Evolutionary conservation across 257 asterid species (phyloP).

Genomic region (Solanum tarapatanum): DNA sequence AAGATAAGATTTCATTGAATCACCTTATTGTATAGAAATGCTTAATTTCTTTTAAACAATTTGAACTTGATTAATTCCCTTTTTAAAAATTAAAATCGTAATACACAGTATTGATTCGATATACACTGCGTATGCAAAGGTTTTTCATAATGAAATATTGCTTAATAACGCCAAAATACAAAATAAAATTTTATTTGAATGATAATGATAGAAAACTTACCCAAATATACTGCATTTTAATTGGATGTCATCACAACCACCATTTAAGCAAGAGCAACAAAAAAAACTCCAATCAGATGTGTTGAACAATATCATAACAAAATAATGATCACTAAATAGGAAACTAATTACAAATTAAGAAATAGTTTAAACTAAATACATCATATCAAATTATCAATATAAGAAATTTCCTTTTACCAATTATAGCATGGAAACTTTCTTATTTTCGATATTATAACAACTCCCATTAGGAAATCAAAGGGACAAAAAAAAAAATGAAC

Average conservation of each 20-base stretch:
- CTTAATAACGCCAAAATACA: not conserved
- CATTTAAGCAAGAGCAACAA: slow-evolving; percentile 14
- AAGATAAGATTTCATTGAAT: slow-evolving; percentile 5
- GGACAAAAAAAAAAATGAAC: not conserved
- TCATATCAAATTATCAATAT: not conserved
- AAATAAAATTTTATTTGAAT: not conserved
- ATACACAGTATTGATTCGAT: too few species aligned
- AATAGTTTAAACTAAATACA: not conserved
- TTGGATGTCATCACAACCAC: slow-evolving; percentile 11
- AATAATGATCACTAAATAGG: not conserved
- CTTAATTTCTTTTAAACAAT: too few species aligned
- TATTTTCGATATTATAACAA: not conserved
- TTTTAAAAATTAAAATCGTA: too few species aligned
- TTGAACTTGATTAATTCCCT: too few species aligned
- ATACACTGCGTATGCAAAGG: too few species aligned
- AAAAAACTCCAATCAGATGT: not conserved
- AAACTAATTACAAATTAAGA: not conserved
- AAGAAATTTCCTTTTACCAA: not conserved
- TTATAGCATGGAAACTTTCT: not conserved
- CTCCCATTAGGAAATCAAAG: not conserved
- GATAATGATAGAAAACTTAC: slow-evolving; percentile 30
- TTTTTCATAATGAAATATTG: not conserved
- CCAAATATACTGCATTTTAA: slow-evolving; percentile 73
- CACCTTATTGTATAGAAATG: too few species aligned
- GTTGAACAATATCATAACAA: not conserved